phyloP scores from a whole-genome alignment of 352 stramenopile genomes.

The Phytophthora kernoviae region DNA sequence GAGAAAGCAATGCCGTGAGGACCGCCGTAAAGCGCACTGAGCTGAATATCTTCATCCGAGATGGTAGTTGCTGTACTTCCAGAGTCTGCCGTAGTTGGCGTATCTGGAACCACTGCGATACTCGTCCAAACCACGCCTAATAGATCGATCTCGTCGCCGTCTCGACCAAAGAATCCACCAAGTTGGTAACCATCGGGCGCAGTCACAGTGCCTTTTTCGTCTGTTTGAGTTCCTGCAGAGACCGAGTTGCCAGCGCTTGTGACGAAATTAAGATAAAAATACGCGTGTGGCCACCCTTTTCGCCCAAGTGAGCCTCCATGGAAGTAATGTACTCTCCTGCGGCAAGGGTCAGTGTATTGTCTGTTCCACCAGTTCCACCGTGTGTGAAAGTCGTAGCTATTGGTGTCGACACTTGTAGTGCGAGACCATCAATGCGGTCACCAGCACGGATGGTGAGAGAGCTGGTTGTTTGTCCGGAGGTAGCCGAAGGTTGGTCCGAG shows the following conservation, averaged over 20 bases:
- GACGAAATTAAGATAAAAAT: slow-evolving; percentile 21
- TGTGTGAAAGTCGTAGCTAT: too few relatives aligned
- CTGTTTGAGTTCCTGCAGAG: slow-evolving; percentile 17
- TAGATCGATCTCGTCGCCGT: slow-evolving; percentile 28
- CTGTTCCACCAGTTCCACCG: too few relatives aligned
- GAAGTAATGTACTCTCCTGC: too few relatives aligned
- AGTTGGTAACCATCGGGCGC: slow-evolving; percentile 26
- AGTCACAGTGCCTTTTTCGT: slow-evolving; percentile 16
- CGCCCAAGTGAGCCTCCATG: slow-evolving; percentile 24
- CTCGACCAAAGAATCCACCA: slow-evolving; percentile 27
- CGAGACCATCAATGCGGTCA: too few relatives aligned
- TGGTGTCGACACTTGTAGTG: too few relatives aligned
- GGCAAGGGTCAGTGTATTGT: too few relatives aligned
- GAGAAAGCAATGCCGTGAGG: background rate
- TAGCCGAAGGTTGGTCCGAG: slow-evolving; percentile 16
- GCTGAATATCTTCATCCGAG: slow-evolving; percentile 17
- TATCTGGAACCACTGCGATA: slow-evolving; percentile 14
- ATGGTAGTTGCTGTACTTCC: slow-evolving; percentile 1
- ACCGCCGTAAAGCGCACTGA: background rate
- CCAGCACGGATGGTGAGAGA: slow-evolving; percentile 20
- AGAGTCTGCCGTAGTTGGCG: background rate
- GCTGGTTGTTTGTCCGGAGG: slow-evolving; percentile 21
- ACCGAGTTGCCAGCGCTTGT: slow-evolving; percentile 23
- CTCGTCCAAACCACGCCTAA: slow-evolving; percentile 28
- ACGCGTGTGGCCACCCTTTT: slow-evolving; percentile 24